These are phyloP conservation scores for Penicillium arizonense DNA, from an alignment of 495 filamentous ascomycete genomes.

Conservation along the genomic window DNA sequence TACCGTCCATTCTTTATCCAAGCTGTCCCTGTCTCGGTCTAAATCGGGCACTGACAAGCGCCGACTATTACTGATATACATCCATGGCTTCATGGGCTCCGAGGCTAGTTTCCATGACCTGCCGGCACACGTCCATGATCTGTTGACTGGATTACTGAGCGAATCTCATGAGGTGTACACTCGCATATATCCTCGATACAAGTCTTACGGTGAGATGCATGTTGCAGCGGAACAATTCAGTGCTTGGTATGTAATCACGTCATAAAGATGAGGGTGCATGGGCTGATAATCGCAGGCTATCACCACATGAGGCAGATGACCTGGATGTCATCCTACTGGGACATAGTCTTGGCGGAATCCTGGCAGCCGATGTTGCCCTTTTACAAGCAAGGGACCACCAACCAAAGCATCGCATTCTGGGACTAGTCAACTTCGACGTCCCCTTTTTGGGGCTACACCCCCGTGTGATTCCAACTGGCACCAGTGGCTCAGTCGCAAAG, in stretches of 20 bases:
- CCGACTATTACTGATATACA: constrained; percentile 75
- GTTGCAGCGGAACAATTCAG: constrained; percentile 80
- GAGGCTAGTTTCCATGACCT: constrained; percentile 86
- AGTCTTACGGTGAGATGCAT: constrained; percentile 71
- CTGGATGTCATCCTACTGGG: constrained; percentile 84
- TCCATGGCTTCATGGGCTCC: constrained; percentile 92
- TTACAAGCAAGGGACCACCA: constrained; percentile 32
- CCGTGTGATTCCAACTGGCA: constrained; percentile 75
- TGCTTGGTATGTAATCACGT: constrained; percentile 54
- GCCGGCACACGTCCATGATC: constrained; percentile 81
- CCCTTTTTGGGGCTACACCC: constrained; percentile 90
- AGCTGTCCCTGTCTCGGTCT: constrained; percentile 15
- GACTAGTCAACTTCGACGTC: constrained; percentile 80
- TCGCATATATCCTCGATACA: constrained; percentile 90
- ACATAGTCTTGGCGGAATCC: constrained; percentile 86
- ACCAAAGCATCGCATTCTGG: constrained; percentile 70
- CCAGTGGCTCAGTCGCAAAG: constrained; percentile 71
- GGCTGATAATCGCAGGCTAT: constrained; percentile 50
- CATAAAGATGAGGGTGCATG: neutral
- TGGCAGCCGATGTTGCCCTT: constrained; percentile 77
- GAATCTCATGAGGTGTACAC: constrained; percentile 81
- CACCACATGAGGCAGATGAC: constrained; percentile 68
- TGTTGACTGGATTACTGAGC: constrained; percentile 63
- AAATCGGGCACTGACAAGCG: constrained; percentile 30
- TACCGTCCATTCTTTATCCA: constrained; percentile 8